Conservation (phyloP, 1,284 basidiomycete species). For the Tilletiopsis washingtonensis region DNA sequence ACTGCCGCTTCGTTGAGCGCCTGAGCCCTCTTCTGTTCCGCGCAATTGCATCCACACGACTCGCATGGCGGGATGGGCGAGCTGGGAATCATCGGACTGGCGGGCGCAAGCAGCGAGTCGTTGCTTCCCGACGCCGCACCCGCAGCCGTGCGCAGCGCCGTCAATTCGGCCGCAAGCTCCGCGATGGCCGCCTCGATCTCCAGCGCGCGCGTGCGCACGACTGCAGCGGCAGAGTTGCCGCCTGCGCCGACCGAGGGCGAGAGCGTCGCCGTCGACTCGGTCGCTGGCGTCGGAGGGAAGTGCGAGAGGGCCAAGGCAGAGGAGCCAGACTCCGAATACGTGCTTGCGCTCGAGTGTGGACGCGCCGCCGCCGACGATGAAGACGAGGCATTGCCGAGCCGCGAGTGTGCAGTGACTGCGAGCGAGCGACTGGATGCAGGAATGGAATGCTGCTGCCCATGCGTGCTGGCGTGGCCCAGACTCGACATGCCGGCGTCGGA, state of each 20-base stretch:
- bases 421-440: too few species aligned
- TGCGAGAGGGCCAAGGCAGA: constrained; percentile 3
- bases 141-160: background rate
- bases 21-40: constrained; percentile 4
- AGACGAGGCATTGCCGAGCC: too few species aligned
- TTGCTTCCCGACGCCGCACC: background rate
- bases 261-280: background rate
- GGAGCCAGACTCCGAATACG: background rate
- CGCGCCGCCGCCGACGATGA: too few species aligned
- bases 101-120: background rate
- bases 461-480: too few species aligned
- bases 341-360: constrained; percentile 1
- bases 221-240: background rate
- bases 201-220: background rate
- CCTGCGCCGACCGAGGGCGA: background rate
- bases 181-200: constrained; percentile 3
- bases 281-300: constrained; percentile 2
- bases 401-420: too few species aligned
- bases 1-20: constrained; percentile 4
- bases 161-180: background rate
- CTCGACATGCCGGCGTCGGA: too few species aligned
- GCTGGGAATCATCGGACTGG: background rate
- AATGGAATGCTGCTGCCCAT: too few species aligned
- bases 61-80: constrained; percentile 1
- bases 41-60: constrained; percentile 4